Evolutionary conservation across 805 yeast genomes (phyloP).

Genomic region (Sporopachydermia quercuum): DNA sequence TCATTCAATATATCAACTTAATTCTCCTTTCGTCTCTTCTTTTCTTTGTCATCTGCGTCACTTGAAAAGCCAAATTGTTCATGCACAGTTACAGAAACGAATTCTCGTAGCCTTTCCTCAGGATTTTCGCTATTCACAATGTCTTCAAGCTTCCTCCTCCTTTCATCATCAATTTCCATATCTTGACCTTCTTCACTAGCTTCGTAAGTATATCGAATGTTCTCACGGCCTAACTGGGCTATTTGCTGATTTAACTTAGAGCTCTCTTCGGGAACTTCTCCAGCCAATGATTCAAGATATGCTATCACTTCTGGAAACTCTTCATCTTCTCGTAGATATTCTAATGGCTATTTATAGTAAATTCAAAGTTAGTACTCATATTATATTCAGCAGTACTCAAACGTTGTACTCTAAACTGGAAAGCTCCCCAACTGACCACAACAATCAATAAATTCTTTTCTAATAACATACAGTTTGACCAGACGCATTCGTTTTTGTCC

Average conservation of each 20-base stretch:
- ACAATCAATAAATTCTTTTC: too few species aligned
- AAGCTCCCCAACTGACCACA: too few species aligned
- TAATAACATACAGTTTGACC: constrained; percentile 36
- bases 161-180: constrained; percentile 34
- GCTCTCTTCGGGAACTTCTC: constrained; percentile 11
- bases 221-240: constrained; percentile 7
- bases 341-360: constrained; percentile 25
- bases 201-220: constrained; percentile 12
- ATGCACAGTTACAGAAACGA: constrained; percentile 51
- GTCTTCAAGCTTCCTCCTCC: constrained; percentile 48
- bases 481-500: constrained; percentile 46
- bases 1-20: too few species aligned
- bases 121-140: constrained; percentile 72
- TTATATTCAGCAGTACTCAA: constrained; percentile 3
- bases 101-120: constrained; percentile 58
- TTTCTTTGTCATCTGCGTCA: constrained; percentile 18
- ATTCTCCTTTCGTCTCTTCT: constrained; percentile 15
- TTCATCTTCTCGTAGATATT: constrained; percentile 68
- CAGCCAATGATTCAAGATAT: constrained; percentile 38
- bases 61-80: constrained; percentile 26
- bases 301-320: constrained; percentile 68
- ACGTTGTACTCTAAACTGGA: constrained; percentile 3
- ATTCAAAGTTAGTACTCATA: neutral
- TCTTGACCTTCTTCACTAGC: constrained; percentile 16
- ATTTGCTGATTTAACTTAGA: constrained; percentile 8